Conservation (phyloP, 2,329 filamentous ascomycete genomes). For the Colletotrichum spinosum region DNA sequence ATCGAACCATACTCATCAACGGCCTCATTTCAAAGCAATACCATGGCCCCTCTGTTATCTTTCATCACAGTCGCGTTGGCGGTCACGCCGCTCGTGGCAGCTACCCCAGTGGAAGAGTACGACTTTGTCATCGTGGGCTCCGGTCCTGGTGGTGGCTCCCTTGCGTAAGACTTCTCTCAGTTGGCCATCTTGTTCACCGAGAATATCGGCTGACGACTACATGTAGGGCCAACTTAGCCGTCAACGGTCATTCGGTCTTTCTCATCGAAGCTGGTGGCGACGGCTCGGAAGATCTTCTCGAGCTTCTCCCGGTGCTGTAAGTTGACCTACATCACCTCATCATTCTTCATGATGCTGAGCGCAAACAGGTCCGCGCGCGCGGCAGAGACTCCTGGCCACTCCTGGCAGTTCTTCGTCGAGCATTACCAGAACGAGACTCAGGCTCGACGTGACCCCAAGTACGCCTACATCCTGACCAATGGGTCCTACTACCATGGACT, state of each 20-base stretch:
- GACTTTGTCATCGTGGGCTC: slow-evolving; percentile 24
- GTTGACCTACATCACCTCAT: neutral
- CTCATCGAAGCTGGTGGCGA: slow-evolving; percentile 39
- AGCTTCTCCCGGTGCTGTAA: slow-evolving; percentile 40
- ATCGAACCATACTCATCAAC: too few relatives aligned
- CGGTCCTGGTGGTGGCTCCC: slow-evolving; percentile 18
- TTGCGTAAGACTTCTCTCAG: neutral
- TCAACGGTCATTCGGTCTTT: slow-evolving; percentile 26
- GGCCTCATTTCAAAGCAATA: too few relatives aligned
- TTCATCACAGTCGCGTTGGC: too few relatives aligned
- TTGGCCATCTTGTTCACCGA: neutral
- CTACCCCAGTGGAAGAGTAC: neutral
- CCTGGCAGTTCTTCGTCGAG: slow-evolving; percentile 39
- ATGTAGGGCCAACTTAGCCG: slow-evolving; percentile 9
- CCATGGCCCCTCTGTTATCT: too few relatives aligned
- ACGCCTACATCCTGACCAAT: slow-evolving; percentile 35
- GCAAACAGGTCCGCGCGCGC: slow-evolving; percentile 7
- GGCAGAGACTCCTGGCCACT: slow-evolving; percentile 28
- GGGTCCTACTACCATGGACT: slow-evolving; percentile 37
- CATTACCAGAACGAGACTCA: slow-evolving; percentile 39
- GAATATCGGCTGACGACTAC: neutral
- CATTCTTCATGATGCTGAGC: neutral
- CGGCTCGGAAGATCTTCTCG: slow-evolving; percentile 44
- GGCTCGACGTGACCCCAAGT: slow-evolving; percentile 34
- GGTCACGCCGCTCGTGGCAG: neutral